Percentiles rank a stretch among this genome's conserved stretches.
These are phyloP conservation scores for Corylus avellana DNA, from an alignment of 306 rosid genomes.

Conservation along the genomic window DNA sequence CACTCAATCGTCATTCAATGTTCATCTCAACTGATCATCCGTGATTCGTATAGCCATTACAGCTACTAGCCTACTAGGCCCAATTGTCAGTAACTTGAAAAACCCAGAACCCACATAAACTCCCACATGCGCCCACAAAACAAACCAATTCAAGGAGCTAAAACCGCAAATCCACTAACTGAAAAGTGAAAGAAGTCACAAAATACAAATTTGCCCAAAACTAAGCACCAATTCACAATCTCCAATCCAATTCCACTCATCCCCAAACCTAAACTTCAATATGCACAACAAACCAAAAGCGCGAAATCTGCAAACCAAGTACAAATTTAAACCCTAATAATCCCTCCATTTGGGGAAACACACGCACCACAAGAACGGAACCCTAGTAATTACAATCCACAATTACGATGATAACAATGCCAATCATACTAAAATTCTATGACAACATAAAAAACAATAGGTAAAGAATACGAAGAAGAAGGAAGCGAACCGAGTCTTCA, in stretches of 20 bases:
- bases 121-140: not conserved
- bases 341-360: constrained; percentile 7
- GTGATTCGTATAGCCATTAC: not conserved
- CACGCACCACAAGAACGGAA: not conserved
- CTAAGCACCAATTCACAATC: not conserved
- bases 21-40: not conserved
- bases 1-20: not conserved
- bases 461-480: not conserved
- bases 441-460: not conserved
- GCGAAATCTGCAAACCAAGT: not conserved
- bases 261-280: constrained; percentile 20
- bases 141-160: not conserved
- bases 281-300: not conserved
- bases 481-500: constrained; percentile 54
- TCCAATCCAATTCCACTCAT: constrained; percentile 2
- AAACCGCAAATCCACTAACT: not conserved
- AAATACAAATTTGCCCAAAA: not conserved
- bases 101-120: not conserved
- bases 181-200: not conserved
- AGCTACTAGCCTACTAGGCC: not conserved
- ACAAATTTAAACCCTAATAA: constrained; percentile 49
- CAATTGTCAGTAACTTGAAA: not conserved
- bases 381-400: constrained; percentile 7
- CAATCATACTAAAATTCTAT: constrained; percentile 9
- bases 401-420: constrained; percentile 13